Conservation (phyloP, 75 land plant species). For the Larix kaempferi region DNA sequence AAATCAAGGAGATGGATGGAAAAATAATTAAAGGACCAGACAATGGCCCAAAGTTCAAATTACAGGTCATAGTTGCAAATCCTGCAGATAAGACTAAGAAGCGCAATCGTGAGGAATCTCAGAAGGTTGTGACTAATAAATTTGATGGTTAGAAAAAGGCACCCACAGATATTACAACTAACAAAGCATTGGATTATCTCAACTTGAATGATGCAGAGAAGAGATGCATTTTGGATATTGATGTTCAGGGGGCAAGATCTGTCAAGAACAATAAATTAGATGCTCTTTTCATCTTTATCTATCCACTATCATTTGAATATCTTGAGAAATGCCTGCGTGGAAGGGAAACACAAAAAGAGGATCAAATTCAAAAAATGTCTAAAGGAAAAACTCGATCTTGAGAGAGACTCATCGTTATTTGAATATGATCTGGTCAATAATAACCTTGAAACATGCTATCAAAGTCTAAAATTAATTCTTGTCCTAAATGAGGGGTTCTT, state of each 20-base stretch:
- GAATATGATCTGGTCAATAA: slow-evolving; percentile 71
- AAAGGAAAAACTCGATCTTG: slow-evolving; percentile 66
- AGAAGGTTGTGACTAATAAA: too few relatives aligned
- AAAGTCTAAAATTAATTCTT: slow-evolving; percentile 59
- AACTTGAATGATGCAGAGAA: too few relatives aligned
- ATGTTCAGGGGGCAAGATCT: slow-evolving; percentile 90
- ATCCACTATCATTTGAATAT: slow-evolving; percentile 77
- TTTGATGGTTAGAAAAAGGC: too few relatives aligned
- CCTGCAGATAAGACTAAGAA: too few relatives aligned
- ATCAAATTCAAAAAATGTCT: slow-evolving; percentile 88
- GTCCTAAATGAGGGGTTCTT: neutral
- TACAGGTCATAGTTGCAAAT: slow-evolving; percentile 30
- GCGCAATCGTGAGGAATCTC: too few relatives aligned
- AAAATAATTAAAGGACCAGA: slow-evolving; percentile 30
- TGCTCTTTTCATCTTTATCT: slow-evolving; percentile 80
- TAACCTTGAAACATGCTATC: slow-evolving; percentile 58
- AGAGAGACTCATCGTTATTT: slow-evolving; percentile 51
- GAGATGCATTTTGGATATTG: slow-evolving; percentile 97
- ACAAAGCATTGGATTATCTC: too few relatives aligned
- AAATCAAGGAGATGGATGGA: slow-evolving; percentile 39
- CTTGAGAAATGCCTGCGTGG: slow-evolving; percentile 83
- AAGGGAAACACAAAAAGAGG: slow-evolving; percentile 93
- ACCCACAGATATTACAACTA: too few relatives aligned
- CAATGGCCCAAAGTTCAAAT: slow-evolving; percentile 21
- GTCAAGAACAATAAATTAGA: slow-evolving; percentile 73